These are phyloP conservation scores for Diaporthe nobilis DNA, from an alignment of 2,329 filamentous ascomycete species.

Conservation along the genomic window DNA sequence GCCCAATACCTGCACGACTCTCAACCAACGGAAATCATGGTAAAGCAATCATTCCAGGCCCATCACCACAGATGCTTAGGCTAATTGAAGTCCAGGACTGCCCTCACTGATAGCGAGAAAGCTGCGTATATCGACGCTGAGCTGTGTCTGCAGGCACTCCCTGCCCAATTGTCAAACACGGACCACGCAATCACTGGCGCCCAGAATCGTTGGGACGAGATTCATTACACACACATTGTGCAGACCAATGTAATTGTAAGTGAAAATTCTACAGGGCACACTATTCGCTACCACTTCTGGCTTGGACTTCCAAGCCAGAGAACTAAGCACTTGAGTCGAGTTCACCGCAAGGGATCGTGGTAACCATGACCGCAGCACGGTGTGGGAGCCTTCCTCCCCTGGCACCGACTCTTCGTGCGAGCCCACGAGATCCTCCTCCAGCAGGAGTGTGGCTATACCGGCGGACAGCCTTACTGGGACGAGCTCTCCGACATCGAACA, in stretches of 20 bases:
- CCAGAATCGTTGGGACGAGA: conserved; percentile 1
- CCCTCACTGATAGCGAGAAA: neutral
- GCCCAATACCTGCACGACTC: neutral
- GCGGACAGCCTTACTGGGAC: conserved; percentile 1
- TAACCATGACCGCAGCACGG: neutral
- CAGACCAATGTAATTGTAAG: neutral
- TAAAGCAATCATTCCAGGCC: neutral
- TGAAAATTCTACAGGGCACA: neutral
- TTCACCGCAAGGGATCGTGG: neutral
- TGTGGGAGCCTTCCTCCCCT: neutral
- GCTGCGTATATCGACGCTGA: neutral
- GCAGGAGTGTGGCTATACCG: neutral
- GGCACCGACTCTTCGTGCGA: conserved; percentile 1
- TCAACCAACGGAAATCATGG: conserved; percentile 10
- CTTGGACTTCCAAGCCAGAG: neutral
- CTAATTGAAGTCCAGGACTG: neutral
- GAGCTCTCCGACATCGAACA: conserved; percentile 1
- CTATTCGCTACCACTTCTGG: neutral
- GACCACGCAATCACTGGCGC: neutral
- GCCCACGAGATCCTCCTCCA: conserved; percentile 1
- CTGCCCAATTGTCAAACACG: neutral
- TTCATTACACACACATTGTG: neutral
- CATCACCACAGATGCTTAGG: rapidly evolving
- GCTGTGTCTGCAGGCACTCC: conserved; percentile 1
- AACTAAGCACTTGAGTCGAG: too few relatives aligned